These are phyloP conservation scores for Pilasporangium apinafurcum DNA, from an alignment of 352 stramenopile species.

Conservation along the genomic window DNA sequence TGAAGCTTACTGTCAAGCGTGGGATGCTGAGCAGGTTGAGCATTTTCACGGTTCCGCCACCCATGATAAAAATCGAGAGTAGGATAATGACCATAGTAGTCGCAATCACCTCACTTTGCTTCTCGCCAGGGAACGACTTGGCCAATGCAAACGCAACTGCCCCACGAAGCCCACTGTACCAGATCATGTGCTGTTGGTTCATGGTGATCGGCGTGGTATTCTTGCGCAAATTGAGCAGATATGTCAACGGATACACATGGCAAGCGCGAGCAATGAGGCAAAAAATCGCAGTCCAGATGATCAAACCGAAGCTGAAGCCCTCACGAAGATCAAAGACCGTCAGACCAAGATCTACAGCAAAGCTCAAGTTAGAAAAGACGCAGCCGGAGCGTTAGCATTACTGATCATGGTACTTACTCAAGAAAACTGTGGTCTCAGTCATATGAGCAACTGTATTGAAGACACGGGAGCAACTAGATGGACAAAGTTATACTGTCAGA, in stretches of 20 bases:
- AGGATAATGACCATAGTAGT: constrained; percentile 92
- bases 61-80: constrained; percentile 89
- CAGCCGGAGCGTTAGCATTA: not conserved
- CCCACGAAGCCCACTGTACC: constrained; percentile 91
- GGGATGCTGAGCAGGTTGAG: constrained; percentile 86
- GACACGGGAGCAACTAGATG: constrained; percentile 64
- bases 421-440: constrained; percentile 90
- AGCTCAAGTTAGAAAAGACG: not conserved
- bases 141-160: constrained; percentile 91
- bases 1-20: constrained; percentile 52
- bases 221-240: constrained; percentile 57
- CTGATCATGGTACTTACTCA: constrained; percentile 49
- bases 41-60: constrained; percentile 84
- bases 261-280: constrained; percentile 79
- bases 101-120: constrained; percentile 80
- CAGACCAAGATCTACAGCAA: constrained; percentile 77
- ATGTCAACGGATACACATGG: constrained; percentile 87
- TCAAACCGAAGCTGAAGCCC: constrained; percentile 78
- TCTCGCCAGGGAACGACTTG: constrained; percentile 86
- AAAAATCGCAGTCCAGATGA: constrained; percentile 82
- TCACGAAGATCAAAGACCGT: constrained; percentile 82
- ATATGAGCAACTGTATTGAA: constrained; percentile 91
- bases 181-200: constrained; percentile 93
- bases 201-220: constrained; percentile 56
- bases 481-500: no score